Base-by-base conservation (phyloP, 495 filamentous ascomycete species). In the Xylaria cubensis region DNA sequence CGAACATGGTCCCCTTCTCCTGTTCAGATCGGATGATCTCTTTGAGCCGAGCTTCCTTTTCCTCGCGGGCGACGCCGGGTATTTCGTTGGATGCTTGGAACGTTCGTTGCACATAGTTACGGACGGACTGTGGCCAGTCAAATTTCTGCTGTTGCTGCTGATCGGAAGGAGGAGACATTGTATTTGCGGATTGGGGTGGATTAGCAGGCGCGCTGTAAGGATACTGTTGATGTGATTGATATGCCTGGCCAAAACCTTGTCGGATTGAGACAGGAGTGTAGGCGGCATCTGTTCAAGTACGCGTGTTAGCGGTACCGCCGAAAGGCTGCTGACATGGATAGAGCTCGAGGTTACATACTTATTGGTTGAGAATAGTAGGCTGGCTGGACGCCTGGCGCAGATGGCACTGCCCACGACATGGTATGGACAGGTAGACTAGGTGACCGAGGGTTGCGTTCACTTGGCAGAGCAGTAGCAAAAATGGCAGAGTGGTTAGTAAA, bases 11-110 rank as follows among this genome's bases (percentile, higher is more conserved):
- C 65, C 91, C 84, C 72, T 81, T 84, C 73, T 94, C 90, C 70
- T 92, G 93, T 48, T 93, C 93, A 39, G 89, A 84, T 63, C 91
- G 92, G 75, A 99, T 98, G 75, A 94, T 90, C 29, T 91, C 80
- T 82, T 95, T 97, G 65, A 98, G 83, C 75, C 94, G 97, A 67
- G 84, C 83, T 77, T 97, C 91, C 87, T 97, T 93, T 41, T 96
- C 93, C 48, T 84, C 74, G 69, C 84, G 85, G 62, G 80, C 79
- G 32, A 97, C 89, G 63, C 88, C 88, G n/a, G 87, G 72, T 66
- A 93, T 85, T 24, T 88, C 82, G 74, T 94, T 91, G 55, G 90
- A 89, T 8, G 89, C 86, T 12, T 90, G 91, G 80, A 98, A 97
- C 24, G 92, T 90, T 64, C 94, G 89, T 76, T 93, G 91, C 17